phyloP scores from a whole-genome alignment of 139 green algal species.

The Chlorella sp. region DNA sequence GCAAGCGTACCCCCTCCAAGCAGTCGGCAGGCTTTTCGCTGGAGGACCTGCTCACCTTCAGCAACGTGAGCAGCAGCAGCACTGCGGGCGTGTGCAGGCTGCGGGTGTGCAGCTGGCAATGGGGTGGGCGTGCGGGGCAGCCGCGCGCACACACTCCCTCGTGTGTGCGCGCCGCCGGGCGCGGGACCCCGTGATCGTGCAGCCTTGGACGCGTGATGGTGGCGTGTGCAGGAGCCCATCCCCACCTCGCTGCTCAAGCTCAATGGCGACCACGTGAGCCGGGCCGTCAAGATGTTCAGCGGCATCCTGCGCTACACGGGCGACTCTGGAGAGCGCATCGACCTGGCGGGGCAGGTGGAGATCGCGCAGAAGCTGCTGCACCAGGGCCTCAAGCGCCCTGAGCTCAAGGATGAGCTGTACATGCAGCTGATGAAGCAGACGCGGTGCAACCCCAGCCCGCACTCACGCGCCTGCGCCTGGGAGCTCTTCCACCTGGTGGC shows the following conservation, averaged over 20 bases:
- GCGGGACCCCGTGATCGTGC: too few relatives aligned
- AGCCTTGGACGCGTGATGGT: too few relatives aligned
- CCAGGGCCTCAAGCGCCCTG: conserved; percentile 75
- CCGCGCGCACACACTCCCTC: too few relatives aligned
- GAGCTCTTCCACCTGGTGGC: conserved; percentile 85
- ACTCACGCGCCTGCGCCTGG: conserved; percentile 58
- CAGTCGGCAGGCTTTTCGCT: conserved; percentile 23
- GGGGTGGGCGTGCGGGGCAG: too few relatives aligned
- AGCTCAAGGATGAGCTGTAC: conserved; percentile 92
- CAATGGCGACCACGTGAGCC: conserved; percentile 59
- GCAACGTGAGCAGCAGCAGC: conserved; percentile 50
- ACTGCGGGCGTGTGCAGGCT: too few relatives aligned
- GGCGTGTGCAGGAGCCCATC: conserved; percentile 67
- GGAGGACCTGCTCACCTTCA: conserved; percentile 70
- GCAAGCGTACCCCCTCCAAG: conserved; percentile 17
- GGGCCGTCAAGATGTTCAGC: conserved; percentile 89
- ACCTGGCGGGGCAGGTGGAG: conserved; percentile 37
- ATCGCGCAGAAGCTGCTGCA: conserved; percentile 88
- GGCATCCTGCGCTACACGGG: conserved; percentile 81
- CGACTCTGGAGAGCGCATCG: conserved; percentile 36
- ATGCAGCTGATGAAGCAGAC: conserved; percentile 90
- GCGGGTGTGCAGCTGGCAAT: too few relatives aligned
- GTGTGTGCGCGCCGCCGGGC: too few relatives aligned
- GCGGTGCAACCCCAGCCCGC: conserved; percentile 58
- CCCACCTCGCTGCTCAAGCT: conserved; percentile 85